phyloP scores from a whole-genome alignment of 176 grass and related monocot species.

The Carex kokanica region DNA sequence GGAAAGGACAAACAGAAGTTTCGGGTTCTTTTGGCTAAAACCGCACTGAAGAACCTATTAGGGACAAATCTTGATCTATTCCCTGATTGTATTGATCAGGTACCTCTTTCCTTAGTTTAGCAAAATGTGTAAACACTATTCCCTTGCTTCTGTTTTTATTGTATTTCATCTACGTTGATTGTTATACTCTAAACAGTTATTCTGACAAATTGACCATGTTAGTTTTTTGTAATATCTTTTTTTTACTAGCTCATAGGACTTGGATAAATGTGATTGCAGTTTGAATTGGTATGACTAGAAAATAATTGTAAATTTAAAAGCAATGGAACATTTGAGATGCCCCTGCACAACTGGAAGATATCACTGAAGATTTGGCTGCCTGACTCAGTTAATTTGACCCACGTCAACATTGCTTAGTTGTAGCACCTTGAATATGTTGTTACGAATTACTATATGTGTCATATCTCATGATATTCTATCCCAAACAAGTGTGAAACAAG shows the following conservation, averaged over 20 bases:
- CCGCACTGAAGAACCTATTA: constrained; percentile 80
- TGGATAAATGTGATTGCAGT: no score
- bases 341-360: not conserved
- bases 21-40: constrained; percentile 88
- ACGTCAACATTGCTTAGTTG: not conserved
- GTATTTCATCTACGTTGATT: not conserved
- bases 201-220: not conserved
- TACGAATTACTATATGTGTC: not conserved
- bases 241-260: no score
- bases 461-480: not conserved
- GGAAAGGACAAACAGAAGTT: constrained; percentile 82
- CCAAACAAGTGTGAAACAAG: not conserved
- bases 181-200: not conserved
- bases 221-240: not conserved
- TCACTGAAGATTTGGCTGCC: not conserved
- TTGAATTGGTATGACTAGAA: not conserved
- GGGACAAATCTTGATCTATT: constrained; percentile 92
- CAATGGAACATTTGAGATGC: not conserved
- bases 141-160: not conserved
- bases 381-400: not conserved
- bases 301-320: not conserved
- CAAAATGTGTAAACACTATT: constrained; percentile 2
- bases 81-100: constrained; percentile 95
- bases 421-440: not conserved
- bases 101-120: constrained; percentile 28